Percentiles rank a stretch among this genome's conserved stretches.
Conservation (phyloP, 2,329 filamentous ascomycete species). For the Cordyceps cicadae region DNA sequence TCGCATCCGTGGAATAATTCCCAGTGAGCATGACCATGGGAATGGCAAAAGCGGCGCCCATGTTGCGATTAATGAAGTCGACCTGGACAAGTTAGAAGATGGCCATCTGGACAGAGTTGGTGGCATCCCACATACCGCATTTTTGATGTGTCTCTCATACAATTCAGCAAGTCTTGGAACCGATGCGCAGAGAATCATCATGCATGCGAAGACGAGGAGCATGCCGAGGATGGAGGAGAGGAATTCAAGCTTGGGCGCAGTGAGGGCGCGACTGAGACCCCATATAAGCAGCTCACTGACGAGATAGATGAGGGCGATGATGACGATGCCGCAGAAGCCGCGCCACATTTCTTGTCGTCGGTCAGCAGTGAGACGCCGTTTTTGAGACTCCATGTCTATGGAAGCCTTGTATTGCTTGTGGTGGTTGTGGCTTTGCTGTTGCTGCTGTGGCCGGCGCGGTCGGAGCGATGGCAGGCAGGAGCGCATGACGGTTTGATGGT, state of each 20-base stretch:
- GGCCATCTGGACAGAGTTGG: neutral
- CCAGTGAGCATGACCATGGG: conserved; percentile 39
- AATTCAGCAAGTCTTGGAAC: conserved; percentile 17
- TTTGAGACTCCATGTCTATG: neutral
- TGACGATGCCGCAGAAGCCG: conserved; percentile 19
- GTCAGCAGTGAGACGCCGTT: fast-evolving
- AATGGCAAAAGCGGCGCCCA: conserved; percentile 43
- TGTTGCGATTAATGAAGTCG: conserved; percentile 42
- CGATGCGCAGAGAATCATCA: conserved; percentile 20
- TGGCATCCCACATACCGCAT: conserved; percentile 21
- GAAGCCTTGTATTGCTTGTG: neutral
- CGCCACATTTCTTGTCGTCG: neutral
- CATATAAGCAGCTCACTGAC: conserved; percentile 38
- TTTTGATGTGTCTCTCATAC: conserved; percentile 25
- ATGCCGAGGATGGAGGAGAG: conserved; percentile 42
- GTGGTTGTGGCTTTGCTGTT: neutral
- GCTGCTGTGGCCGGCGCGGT: neutral
- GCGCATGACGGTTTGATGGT: neutral
- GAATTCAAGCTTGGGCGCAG: conserved; percentile 29
- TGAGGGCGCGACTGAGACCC: conserved; percentile 30
- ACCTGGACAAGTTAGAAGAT: conserved; percentile 25
- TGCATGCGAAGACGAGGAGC: conserved; percentile 30
- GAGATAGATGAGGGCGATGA: conserved; percentile 30
- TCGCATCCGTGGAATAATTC: conserved; percentile 23
- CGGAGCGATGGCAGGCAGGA: neutral